These are phyloP conservation scores for Aphanocladium album DNA, from an alignment of 2,329 filamentous ascomycete genomes.

Conservation along the genomic window DNA sequence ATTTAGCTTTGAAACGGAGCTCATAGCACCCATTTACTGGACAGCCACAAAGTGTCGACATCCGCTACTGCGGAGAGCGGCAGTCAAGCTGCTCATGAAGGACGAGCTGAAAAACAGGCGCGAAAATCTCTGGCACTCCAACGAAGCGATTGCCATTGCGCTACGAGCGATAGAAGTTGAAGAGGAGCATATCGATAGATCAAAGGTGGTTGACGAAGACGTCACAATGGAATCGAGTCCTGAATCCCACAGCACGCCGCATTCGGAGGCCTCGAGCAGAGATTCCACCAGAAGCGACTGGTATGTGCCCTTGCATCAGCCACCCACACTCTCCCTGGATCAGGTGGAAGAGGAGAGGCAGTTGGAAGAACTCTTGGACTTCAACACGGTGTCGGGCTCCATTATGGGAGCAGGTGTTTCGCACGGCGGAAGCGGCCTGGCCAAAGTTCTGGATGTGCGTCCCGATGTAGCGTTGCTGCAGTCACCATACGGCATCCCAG, in stretches of 20 bases:
- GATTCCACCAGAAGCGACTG: not conserved
- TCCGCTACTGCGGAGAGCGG: constrained; percentile 34
- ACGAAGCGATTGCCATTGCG: constrained; percentile 28
- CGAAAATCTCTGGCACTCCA: constrained; percentile 36
- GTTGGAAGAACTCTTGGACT: not conserved
- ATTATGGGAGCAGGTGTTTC: not conserved
- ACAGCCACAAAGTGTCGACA: constrained; percentile 36
- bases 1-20: constrained; percentile 39
- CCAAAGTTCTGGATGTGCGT: not conserved
- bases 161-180: constrained; percentile 32
- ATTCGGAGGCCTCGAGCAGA: constrained; percentile 2
- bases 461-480: constrained; percentile 16
- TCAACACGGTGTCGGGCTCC: not conserved
- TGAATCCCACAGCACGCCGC: not conserved
- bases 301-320: not conserved
- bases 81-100: constrained; percentile 30
- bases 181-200: constrained; percentile 19
- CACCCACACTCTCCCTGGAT: constrained; percentile 1
- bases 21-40: constrained; percentile 39
- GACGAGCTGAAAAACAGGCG: constrained; percentile 27
- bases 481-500: constrained; percentile 25
- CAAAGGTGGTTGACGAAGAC: not conserved
- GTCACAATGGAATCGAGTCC: not conserved
- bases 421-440: not conserved
- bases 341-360: not conserved